These are phyloP conservation scores for Leptodermis oblonga DNA, from an alignment of 257 asterid species.

Conservation along the genomic window DNA sequence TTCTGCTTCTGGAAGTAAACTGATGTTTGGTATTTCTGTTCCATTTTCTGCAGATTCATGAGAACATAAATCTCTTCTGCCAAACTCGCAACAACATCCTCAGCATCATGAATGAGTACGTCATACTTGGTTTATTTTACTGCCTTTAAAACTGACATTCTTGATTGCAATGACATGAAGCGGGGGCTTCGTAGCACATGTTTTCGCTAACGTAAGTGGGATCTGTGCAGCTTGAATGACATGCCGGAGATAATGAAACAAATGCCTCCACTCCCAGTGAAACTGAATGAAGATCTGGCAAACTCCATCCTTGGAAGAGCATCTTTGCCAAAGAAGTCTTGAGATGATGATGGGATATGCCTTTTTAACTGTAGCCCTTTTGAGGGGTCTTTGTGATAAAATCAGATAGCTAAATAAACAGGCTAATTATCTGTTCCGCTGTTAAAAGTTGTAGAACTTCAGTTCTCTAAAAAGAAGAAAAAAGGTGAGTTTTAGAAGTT, in stretches of 20 bases:
- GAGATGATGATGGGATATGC: conserved; percentile 23
- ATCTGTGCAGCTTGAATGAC: conserved; percentile 49
- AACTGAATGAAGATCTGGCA: conserved; percentile 66
- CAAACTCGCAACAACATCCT: conserved; percentile 65
- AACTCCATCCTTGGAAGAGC: conserved; percentile 47
- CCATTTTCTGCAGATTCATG: conserved; percentile 54
- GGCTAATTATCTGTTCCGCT: conserved; percentile 22
- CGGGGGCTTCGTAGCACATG: neutral
- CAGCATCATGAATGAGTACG: conserved; percentile 64
- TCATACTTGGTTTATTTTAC: conserved; percentile 11
- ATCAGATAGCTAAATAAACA: conserved; percentile 30
- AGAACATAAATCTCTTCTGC: conserved; percentile 60
- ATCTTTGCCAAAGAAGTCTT: conserved; percentile 33
- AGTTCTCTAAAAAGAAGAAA: too few relatives aligned
- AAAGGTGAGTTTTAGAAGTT: conserved; percentile 15
- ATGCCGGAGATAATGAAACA: conserved; percentile 67
- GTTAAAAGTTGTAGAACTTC: conserved; percentile 20
- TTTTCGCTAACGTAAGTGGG: conserved; percentile 19
- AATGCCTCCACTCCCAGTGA: conserved; percentile 83
- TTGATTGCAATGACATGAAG: neutral
- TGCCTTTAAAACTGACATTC: neutral
- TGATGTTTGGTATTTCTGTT: conserved; percentile 12
- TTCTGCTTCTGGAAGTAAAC: conserved; percentile 16
- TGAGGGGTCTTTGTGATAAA: conserved; percentile 9
- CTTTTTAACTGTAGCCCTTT: conserved; percentile 15